Conservation (phyloP, 2,329 filamentous ascomycete species). For the Penicillium sp. region DNA sequence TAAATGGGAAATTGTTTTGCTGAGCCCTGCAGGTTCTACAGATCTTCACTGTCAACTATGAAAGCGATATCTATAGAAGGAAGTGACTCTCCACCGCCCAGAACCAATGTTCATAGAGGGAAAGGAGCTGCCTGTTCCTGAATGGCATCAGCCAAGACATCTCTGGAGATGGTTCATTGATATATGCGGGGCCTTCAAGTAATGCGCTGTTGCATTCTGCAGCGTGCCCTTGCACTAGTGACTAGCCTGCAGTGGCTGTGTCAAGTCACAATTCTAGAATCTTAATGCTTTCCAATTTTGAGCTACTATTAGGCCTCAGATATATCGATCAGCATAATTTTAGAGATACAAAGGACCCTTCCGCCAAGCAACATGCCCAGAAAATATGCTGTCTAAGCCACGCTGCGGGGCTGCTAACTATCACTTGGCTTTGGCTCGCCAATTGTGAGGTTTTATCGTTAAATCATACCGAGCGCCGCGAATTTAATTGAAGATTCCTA, state of each 20-base stretch:
- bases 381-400: not conserved
- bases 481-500: not conserved
- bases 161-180: not conserved
- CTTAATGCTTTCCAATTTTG: not conserved
- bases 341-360: not conserved
- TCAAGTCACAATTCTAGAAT: not conserved
- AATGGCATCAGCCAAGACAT: constrained; percentile 11
- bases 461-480: not conserved
- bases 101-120: constrained; percentile 13
- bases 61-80: constrained; percentile 4
- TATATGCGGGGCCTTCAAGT: not conserved
- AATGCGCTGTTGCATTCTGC: not conserved
- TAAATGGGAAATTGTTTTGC: not conserved
- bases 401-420: not conserved
- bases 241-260: constrained; percentile 3
- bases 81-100: constrained; percentile 1
- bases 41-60: constrained; percentile 2
- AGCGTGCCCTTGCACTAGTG: not conserved
- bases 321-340: not conserved
- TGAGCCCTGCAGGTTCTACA: constrained; percentile 13
- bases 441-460: not conserved
- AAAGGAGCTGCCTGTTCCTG: constrained; percentile 21
- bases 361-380: not conserved
- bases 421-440: not conserved
- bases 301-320: not conserved